Conservation (phyloP, 2,329 filamentous ascomycete genomes). For the Xylaria sp. region DNA sequence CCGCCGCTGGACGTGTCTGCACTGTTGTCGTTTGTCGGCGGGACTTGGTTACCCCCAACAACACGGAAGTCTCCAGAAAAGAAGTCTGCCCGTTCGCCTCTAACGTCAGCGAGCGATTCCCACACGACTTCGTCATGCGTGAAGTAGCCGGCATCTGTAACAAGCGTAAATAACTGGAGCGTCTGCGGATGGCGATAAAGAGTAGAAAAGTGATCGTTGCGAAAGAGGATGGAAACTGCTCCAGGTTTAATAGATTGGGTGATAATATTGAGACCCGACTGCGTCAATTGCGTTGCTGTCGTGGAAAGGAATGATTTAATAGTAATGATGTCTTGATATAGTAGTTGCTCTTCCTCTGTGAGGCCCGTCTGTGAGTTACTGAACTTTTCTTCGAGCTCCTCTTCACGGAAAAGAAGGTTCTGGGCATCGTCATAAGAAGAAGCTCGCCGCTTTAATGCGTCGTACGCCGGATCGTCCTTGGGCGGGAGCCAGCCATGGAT, state of each 20-base stretch:
- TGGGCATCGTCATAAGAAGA: conserved; percentile 92
- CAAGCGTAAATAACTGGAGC: conserved; percentile 79
- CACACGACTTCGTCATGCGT: conserved; percentile 92
- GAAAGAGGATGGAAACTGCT: conserved; percentile 88
- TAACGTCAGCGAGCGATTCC: conserved; percentile 92
- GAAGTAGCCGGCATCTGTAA: conserved; percentile 93
- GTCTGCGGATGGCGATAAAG: conserved; percentile 88
- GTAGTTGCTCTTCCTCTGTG: conserved; percentile 76
- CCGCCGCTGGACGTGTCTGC: conserved; percentile 49
- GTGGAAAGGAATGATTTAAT: conserved; percentile 85
- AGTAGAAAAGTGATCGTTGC: conserved; percentile 97
- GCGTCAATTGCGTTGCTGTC: conserved; percentile 88
- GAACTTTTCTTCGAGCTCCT: conserved; percentile 86
- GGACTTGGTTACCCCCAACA: conserved; percentile 69
- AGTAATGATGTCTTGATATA: conserved; percentile 83
- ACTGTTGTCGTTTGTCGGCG: conserved; percentile 32
- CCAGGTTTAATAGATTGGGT: conserved; percentile 77
- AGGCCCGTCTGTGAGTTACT: conserved; percentile 67
- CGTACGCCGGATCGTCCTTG: conserved; percentile 72
- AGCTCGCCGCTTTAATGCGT: conserved; percentile 78
- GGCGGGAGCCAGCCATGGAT: conserved; percentile 93
- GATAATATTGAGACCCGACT: conserved; percentile 81
- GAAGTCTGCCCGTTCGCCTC: conserved; percentile 83
- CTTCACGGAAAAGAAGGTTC: conserved; percentile 86
- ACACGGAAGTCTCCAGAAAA: conserved; percentile 90